Conservation (phyloP, 2,329 filamentous ascomycete genomes). For the Penicillium sclerotigenum region DNA sequence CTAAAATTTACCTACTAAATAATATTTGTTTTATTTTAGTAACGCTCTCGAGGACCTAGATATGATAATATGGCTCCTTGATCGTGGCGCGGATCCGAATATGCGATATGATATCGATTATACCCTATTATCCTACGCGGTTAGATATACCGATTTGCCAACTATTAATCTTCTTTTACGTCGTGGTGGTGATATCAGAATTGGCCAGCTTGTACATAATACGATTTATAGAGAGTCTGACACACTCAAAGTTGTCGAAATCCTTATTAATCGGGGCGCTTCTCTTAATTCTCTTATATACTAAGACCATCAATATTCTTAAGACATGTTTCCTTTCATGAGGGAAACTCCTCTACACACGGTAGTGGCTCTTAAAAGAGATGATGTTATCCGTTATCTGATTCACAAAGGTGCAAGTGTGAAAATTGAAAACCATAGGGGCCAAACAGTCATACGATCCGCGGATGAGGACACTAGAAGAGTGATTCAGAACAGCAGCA, state of each 20-base stretch:
- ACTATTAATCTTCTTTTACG: constrained; percentile 10
- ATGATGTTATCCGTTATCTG: background rate
- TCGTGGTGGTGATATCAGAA: constrained; percentile 8
- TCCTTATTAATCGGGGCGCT: constrained; percentile 1
- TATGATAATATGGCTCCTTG: constrained; percentile 1
- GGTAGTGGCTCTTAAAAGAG: background rate
- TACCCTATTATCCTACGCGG: constrained; percentile 16
- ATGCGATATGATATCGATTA: background rate
- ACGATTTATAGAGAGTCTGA: constrained; percentile 5
- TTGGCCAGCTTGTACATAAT: constrained; percentile 13
- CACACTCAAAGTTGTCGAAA: constrained; percentile 1
- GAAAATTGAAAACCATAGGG: background rate
- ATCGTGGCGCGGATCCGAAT: background rate
- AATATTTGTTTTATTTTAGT: background rate
- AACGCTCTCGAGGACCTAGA: background rate
- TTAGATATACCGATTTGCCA: constrained; percentile 1
- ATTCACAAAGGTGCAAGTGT: background rate
- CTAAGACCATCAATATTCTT: background rate
- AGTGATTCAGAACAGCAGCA: too few relatives aligned
- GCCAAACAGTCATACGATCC: background rate
- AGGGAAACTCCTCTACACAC: constrained; percentile 1
- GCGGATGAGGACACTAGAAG: background rate
- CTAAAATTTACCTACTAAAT: background rate
- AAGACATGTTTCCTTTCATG: background rate
- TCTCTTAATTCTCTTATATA: background rate